phyloP scores from a whole-genome alignment of 2,329 filamentous ascomycete genomes.

The Neofusicoccum sp. region DNA sequence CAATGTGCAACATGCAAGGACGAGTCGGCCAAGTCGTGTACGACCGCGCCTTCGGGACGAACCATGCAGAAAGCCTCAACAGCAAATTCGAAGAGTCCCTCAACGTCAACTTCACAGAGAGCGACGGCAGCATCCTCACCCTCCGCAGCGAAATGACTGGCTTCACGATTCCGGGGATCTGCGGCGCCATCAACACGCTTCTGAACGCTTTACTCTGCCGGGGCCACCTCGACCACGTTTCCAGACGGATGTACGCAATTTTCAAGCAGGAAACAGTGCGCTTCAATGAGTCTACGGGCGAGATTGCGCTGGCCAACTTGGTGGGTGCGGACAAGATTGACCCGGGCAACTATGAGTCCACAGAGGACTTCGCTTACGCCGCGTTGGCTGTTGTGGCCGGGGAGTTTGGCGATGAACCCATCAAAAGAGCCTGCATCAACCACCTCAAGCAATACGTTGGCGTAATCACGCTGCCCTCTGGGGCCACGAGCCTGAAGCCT shows the following conservation, averaged over 20 bases:
- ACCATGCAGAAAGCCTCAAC: constrained; percentile 15
- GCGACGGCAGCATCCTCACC: constrained; percentile 23
- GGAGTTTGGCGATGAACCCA: constrained; percentile 22
- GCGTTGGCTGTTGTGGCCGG: constrained; percentile 20
- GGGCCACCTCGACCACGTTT: constrained; percentile 6
- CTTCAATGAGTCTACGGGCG: neutral
- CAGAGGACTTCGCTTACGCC: constrained; percentile 14
- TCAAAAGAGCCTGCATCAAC: constrained; percentile 20
- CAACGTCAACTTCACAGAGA: constrained; percentile 23
- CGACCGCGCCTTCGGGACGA: constrained; percentile 20
- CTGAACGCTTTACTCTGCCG: constrained; percentile 21
- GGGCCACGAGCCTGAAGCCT: neutral
- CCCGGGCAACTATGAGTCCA: constrained; percentile 23
- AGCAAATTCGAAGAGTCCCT: constrained; percentile 20
- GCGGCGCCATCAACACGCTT: neutral
- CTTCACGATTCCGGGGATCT: constrained; percentile 21
- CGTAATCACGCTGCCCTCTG: constrained; percentile 16
- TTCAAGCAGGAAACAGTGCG: constrained; percentile 19
- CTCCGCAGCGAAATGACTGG: constrained; percentile 24
- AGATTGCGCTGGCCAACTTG: constrained; percentile 20
- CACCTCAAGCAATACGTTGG: constrained; percentile 22
- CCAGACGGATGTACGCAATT: neutral
- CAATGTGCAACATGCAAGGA: constrained; percentile 21
- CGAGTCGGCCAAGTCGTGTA: constrained; percentile 18
- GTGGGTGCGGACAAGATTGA: constrained; percentile 24